These are phyloP conservation scores for Penicillium sp. DNA, from an alignment of 2,329 filamentous ascomycete species.

Conservation along the genomic window DNA sequence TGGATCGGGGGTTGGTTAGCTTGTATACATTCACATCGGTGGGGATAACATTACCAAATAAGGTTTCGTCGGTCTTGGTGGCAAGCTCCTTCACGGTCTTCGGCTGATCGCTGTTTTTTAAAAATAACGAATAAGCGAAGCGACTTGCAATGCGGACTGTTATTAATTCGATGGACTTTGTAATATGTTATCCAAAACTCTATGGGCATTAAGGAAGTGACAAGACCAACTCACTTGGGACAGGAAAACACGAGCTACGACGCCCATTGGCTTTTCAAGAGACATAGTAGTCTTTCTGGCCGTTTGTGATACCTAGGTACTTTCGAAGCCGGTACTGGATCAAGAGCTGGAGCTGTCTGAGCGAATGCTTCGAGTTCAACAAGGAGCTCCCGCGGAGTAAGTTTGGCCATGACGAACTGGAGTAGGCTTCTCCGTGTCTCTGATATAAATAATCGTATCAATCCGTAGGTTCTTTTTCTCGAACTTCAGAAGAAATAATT, in stretches of 20 bases:
- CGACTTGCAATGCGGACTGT: slow-evolving; percentile 1
- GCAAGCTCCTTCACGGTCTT: not conserved
- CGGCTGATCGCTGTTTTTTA: not conserved
- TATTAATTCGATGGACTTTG: not conserved
- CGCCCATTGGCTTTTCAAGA: not conserved
- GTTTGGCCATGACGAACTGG: no score
- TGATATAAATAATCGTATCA: no score
- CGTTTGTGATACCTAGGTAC: not conserved
- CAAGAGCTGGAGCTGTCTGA: not conserved
- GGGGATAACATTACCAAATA: not conserved
- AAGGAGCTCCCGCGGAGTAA: not conserved
- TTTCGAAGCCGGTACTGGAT: not conserved
- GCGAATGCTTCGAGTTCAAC: not conserved
- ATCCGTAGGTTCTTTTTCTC: no score
- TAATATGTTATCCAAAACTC: not conserved
- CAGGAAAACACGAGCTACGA: slow-evolving; percentile 2
- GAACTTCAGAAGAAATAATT: no score
- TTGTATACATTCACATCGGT: not conserved
- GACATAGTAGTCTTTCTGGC: not conserved
- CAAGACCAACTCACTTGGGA: not conserved
- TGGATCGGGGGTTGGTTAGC: not conserved
- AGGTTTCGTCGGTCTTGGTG: not conserved
- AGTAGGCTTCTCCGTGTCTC: no score
- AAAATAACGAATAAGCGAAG: not conserved
- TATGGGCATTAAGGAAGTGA: not conserved